Evolutionary conservation across 441 rosid genomes (phyloP).

Genomic region (Erysimum cheiri): DNA sequence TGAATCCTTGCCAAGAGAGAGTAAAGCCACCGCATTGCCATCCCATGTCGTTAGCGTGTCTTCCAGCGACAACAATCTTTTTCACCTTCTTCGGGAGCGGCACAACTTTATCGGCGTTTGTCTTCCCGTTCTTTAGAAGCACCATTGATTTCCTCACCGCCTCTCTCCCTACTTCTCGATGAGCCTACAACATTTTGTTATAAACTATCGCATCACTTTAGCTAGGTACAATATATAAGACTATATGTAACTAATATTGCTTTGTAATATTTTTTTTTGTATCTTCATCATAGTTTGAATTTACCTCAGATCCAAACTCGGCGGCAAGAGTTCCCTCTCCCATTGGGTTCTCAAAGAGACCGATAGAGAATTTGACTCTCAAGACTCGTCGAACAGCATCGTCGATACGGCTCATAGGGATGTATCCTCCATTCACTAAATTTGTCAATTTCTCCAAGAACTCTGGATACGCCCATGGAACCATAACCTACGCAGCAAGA

Average conservation of each 20-base stretch:
- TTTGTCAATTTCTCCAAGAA: slow-evolving; percentile 36
- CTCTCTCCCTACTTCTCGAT: slow-evolving; percentile 44
- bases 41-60: slow-evolving; percentile 47
- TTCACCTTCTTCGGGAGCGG: slow-evolving; percentile 43
- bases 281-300: neutral
- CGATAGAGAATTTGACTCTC: slow-evolving; percentile 43
- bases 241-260: neutral
- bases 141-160: slow-evolving; percentile 49
- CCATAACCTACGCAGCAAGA: slow-evolving; percentile 38
- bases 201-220: slow-evolving; percentile 14
- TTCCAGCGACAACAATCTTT: slow-evolving; percentile 41
- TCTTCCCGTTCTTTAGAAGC: slow-evolving; percentile 47
- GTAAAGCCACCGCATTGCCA: slow-evolving; percentile 49
- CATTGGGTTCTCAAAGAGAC: slow-evolving; percentile 43
- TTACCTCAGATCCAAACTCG: slow-evolving; percentile 41
- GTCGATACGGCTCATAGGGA: slow-evolving; percentile 44
- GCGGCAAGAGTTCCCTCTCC: slow-evolving; percentile 18
- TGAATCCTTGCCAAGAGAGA: slow-evolving; percentile 47
- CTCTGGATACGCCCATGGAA: slow-evolving; percentile 39
- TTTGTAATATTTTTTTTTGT: too few relatives aligned
- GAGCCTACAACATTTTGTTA: slow-evolving; percentile 33
- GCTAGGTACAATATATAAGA: neutral
- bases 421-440: slow-evolving; percentile 42
- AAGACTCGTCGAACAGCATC: slow-evolving; percentile 48
- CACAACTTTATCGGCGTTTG: slow-evolving; percentile 24